Evolutionary conservation across 495 filamentous ascomycete genomes (phyloP).

Genomic region (Hyaloscypha hepaticicola): DNA sequence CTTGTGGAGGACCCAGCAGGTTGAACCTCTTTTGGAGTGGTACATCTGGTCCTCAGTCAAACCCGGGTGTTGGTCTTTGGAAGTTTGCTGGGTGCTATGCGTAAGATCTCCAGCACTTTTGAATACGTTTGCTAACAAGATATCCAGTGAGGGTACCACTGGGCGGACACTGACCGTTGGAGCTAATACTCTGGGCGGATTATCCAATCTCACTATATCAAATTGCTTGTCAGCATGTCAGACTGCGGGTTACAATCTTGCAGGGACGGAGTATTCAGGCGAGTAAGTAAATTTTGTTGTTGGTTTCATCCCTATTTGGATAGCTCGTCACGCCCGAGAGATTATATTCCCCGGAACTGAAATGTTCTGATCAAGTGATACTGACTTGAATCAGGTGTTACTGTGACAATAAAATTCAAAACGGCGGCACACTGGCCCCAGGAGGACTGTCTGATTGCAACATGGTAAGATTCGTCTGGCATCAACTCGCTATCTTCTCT

Average conservation of each 20-base stretch:
- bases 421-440: slow-evolving; percentile 28
- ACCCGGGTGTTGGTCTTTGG: slow-evolving; percentile 17
- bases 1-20: slow-evolving; percentile 38
- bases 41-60: slow-evolving; percentile 14
- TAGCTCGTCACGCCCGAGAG: too few species aligned
- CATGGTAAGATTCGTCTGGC: too few species aligned
- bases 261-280: slow-evolving; percentile 49
- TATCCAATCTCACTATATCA: slow-evolving; percentile 34
- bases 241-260: slow-evolving; percentile 44
- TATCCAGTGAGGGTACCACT: slow-evolving; percentile 14
- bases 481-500: too few species aligned
- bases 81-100: slow-evolving; percentile 24
- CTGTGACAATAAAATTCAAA: slow-evolving; percentile 44
- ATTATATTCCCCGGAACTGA: background rate
- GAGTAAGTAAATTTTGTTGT: slow-evolving; percentile 36
- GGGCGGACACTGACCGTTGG: slow-evolving; percentile 24
- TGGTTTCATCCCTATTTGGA: too few species aligned
- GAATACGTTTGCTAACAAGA: background rate
- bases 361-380: slow-evolving; percentile 37
- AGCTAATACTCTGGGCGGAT: slow-evolving; percentile 12
- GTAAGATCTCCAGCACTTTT: slow-evolving; percentile 37
- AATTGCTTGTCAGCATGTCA: slow-evolving; percentile 46
- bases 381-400: too few species aligned
- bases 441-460: slow-evolving; percentile 41
- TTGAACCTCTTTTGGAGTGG: slow-evolving; percentile 23